Conservation (phyloP, 805 yeast species). For the Lachancea cidri region DNA sequence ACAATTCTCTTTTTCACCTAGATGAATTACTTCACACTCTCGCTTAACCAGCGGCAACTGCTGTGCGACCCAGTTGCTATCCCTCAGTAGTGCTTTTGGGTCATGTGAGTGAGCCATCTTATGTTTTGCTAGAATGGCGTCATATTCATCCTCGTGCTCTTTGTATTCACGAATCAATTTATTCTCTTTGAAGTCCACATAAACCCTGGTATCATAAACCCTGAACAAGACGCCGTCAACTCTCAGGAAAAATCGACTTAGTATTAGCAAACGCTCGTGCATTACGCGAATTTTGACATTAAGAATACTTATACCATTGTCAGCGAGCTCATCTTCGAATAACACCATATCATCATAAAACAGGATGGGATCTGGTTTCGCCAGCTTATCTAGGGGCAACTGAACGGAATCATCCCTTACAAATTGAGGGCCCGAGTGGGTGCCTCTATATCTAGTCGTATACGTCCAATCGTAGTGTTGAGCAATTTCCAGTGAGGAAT, state of each 20-base stretch:
- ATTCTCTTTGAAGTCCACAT: constrained; percentile 56
- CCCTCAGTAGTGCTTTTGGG: constrained; percentile 67
- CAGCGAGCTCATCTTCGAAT: constrained; percentile 94
- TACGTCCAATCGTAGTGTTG: constrained; percentile 98
- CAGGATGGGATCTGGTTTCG: constrained; percentile 75
- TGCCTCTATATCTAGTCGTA: constrained; percentile 72
- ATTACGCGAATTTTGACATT: constrained; percentile 82
- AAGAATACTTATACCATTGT: constrained; percentile 82
- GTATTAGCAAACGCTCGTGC: constrained; percentile 68
- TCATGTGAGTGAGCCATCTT: constrained; percentile 44
- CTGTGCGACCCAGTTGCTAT: constrained; percentile 78
- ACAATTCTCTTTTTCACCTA: constrained; percentile 3
- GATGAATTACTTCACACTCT: constrained; percentile 30
- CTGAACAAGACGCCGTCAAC: constrained; percentile 87
- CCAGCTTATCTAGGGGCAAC: constrained; percentile 68
- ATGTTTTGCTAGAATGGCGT: constrained; percentile 40
- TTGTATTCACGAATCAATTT: constrained; percentile 71
- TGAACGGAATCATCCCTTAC: constrained; percentile 30
- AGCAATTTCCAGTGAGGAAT: constrained; percentile 48
- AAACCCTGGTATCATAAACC: constrained; percentile 79
- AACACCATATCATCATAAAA: constrained; percentile 85
- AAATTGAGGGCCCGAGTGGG: constrained; percentile 22
- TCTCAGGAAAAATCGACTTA: constrained; percentile 75
- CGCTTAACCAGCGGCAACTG: constrained; percentile 45
- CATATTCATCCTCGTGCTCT: constrained; percentile 56